A percentile compares a stretch with the other conserved stretches of the same genome.
Evolutionary conservation across 805 yeast species (phyloP).

Genomic region (Candida morakotiae): DNA sequence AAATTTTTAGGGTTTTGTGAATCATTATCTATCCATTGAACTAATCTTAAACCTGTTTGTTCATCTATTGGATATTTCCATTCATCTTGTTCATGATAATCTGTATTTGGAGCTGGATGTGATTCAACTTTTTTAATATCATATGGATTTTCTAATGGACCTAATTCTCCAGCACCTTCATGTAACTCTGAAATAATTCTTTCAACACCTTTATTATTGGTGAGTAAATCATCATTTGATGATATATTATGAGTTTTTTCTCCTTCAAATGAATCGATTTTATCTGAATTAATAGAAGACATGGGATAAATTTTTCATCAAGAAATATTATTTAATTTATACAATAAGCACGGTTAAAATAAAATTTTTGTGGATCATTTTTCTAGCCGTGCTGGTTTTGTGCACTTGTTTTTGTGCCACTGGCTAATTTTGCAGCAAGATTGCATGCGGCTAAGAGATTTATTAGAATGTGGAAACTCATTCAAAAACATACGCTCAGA

Average conservation of each 20-base stretch:
- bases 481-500: too few species aligned
- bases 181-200: conserved; percentile 34
- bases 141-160: conserved; percentile 53
- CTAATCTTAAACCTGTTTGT: conserved; percentile 55
- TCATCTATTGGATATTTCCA: conserved; percentile 58
- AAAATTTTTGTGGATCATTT: neutral
- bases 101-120: conserved; percentile 23
- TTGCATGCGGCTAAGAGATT: too few species aligned
- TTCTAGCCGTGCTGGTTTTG: conserved; percentile 3
- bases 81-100: conserved; percentile 38
- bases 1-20: conserved; percentile 50
- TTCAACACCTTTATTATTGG: conserved; percentile 31
- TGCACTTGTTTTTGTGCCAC: neutral
- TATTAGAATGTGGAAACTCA: too few species aligned
- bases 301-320: too few species aligned
- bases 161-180: conserved; percentile 45
- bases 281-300: too few species aligned
- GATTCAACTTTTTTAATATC: conserved; percentile 38
- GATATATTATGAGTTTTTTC: conserved; percentile 2
- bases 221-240: conserved; percentile 21
- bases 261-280: conserved; percentile 5
- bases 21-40: conserved; percentile 48
- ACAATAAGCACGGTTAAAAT: neutral
- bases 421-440: too few species aligned
- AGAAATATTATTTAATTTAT: too few species aligned